phyloP scores from a whole-genome alignment of 176 grass and related monocot species.

The Chloris gayana region DNA sequence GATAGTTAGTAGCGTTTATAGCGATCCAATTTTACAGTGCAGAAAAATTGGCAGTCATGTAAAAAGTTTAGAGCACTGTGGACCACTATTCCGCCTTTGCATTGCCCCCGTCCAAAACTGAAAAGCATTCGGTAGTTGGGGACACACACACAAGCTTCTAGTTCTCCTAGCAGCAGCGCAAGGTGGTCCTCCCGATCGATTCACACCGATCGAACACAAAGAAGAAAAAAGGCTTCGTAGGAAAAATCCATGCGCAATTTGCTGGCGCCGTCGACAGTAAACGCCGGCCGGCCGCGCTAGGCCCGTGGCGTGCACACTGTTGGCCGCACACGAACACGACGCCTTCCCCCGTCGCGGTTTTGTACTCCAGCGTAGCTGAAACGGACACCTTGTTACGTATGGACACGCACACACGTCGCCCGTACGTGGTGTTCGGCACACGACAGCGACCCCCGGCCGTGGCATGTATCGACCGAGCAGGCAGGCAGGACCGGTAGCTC shows the following conservation, averaged over 20 bases:
- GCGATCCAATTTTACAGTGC: background rate
- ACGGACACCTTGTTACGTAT: background rate
- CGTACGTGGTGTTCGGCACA: background rate
- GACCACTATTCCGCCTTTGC: background rate
- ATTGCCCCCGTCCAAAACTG: background rate
- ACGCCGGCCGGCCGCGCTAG: too few species aligned
- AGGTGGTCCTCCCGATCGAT: background rate
- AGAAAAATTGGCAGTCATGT: too few species aligned
- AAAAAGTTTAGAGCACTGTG: background rate
- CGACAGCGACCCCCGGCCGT: background rate
- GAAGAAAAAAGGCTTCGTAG: too few species aligned
- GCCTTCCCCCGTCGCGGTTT: background rate
- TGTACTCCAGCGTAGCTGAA: background rate
- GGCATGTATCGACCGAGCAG: background rate
- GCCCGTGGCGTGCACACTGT: background rate
- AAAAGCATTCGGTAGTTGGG: background rate
- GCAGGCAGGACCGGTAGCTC: background rate
- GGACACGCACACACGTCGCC: background rate
- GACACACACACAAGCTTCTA: background rate
- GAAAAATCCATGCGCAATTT: too few species aligned
- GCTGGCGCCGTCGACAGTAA: too few species aligned
- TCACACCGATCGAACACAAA: background rate
- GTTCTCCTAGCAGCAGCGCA: background rate
- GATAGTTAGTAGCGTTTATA: too few species aligned
- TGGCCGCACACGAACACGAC: background rate